phyloP scores from a whole-genome alignment of 2,329 filamentous ascomycete genomes.

The Alternaria arborescens region DNA sequence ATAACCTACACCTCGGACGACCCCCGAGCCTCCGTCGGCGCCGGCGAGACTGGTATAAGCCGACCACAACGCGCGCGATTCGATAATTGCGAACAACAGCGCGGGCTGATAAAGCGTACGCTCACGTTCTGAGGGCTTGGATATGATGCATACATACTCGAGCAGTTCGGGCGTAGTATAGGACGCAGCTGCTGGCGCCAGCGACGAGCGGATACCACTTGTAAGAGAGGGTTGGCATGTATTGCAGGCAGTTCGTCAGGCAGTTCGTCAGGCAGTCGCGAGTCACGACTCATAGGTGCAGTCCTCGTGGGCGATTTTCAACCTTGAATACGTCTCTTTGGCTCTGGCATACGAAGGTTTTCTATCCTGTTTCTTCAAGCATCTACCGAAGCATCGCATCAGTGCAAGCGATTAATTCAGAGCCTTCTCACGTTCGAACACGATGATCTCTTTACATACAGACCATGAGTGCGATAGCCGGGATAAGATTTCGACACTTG shows the following conservation, averaged over 20 bases:
- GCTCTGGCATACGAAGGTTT: background rate
- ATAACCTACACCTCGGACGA: too few relatives aligned
- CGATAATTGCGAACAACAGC: background rate
- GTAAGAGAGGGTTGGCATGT: background rate
- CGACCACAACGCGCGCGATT: background rate
- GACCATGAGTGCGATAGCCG: too few relatives aligned
- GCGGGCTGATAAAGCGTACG: background rate
- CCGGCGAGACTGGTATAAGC: background rate
- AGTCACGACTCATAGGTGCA: too few relatives aligned
- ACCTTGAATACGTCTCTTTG: fast-evolving
- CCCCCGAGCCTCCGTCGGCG: too few relatives aligned
- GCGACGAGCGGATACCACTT: background rate
- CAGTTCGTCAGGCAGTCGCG: background rate
- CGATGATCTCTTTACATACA: background rate
- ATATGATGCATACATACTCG: background rate
- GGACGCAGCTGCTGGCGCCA: background rate
- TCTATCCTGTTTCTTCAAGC: background rate
- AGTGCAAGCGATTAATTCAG: background rate
- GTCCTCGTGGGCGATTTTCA: fast-evolving
- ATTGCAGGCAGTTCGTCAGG: too few relatives aligned
- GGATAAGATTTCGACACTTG: fast-evolving
- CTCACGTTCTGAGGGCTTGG: background rate
- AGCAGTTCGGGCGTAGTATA: background rate
- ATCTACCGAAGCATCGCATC: background rate
- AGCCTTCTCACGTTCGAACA: background rate